Evolutionary conservation across 2,329 filamentous ascomycete genomes (phyloP).

Genomic region (Cadophora luteo-olivacea): DNA sequence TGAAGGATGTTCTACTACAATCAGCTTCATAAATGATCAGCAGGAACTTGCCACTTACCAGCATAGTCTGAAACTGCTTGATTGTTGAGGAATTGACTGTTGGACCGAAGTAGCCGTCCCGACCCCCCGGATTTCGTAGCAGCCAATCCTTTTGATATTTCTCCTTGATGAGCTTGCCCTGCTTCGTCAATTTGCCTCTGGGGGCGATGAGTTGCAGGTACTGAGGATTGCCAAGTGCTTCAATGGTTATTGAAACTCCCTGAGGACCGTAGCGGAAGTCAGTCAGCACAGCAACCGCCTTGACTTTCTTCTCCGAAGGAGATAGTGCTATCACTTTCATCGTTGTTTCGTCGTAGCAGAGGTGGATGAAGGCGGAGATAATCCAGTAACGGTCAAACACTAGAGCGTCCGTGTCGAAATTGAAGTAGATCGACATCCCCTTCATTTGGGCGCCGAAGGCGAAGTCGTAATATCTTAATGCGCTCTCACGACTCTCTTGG

Average conservation of each 20-base stretch:
- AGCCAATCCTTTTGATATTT: neutral
- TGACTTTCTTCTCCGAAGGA: neutral
- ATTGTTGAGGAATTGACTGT: neutral
- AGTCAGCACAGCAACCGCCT: neutral
- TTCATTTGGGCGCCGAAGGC: neutral
- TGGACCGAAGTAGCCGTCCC: neutral
- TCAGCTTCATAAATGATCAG: neutral
- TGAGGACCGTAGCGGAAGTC: neutral
- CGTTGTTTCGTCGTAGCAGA: neutral
- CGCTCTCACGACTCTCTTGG: neutral
- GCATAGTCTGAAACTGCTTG: neutral
- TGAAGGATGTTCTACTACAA: neutral
- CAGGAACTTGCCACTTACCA: neutral
- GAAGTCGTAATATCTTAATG: neutral
- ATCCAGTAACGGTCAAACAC: neutral
- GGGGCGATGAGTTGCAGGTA: neutral
- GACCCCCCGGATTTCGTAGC: neutral
- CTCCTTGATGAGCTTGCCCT: neutral
- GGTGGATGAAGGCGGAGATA: neutral
- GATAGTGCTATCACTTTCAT: neutral
- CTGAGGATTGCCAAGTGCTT: neutral
- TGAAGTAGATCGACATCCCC: neutral
- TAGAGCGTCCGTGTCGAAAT: neutral
- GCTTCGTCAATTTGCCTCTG: neutral
- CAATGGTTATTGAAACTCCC: neutral